Percentiles rank a stretch among this genome's conserved stretches.
Evolutionary conservation across 164 flowering plant genomes (phyloP).

Genomic region (Macadamia tetraphylla): DNA sequence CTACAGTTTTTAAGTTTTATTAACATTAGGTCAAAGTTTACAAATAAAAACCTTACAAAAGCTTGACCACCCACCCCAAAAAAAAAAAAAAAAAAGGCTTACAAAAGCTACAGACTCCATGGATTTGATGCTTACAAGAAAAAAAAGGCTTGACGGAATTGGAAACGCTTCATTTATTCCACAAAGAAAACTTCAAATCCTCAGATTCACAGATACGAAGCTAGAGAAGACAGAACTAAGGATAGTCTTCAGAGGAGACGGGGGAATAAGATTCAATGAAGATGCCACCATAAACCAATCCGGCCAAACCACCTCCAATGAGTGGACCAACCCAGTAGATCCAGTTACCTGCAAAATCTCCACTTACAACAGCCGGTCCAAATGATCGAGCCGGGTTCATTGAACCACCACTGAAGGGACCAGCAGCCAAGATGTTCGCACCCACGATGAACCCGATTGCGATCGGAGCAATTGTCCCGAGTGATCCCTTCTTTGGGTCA

Average conservation of each 20-base stretch:
- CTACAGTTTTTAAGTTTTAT: too few relatives aligned
- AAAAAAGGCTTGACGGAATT: too few relatives aligned
- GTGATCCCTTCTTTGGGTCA: constrained; percentile 61
- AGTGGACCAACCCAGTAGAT: constrained; percentile 81
- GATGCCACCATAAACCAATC: constrained; percentile 48
- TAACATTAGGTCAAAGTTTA: too few relatives aligned
- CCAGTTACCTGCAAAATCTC: constrained; percentile 48
- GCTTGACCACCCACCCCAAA: too few relatives aligned
- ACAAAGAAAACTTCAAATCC: too few relatives aligned
- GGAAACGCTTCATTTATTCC: too few relatives aligned
- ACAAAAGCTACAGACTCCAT: too few relatives aligned
- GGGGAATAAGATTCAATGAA: constrained; percentile 55
- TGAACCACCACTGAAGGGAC: constrained; percentile 68
- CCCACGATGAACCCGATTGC: constrained; percentile 79
- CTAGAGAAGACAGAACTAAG: constrained; percentile 10
- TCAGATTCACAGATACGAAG: too few relatives aligned
- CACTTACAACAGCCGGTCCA: constrained; percentile 62
- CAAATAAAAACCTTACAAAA: too few relatives aligned
- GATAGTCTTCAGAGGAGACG: constrained; percentile 30
- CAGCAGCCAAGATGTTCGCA: constrained; percentile 67
- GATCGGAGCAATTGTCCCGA: constrained; percentile 61
- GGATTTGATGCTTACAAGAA: too few relatives aligned
- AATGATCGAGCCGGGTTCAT: constrained; percentile 80
- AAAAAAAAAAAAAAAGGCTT: too few relatives aligned
- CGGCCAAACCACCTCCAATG: constrained; percentile 65